Percentiles rank a stretch among this genome's conserved stretches.
phyloP scores from a whole-genome alignment of 768 basidiomycete species.

The Amyloporia xantha region DNA sequence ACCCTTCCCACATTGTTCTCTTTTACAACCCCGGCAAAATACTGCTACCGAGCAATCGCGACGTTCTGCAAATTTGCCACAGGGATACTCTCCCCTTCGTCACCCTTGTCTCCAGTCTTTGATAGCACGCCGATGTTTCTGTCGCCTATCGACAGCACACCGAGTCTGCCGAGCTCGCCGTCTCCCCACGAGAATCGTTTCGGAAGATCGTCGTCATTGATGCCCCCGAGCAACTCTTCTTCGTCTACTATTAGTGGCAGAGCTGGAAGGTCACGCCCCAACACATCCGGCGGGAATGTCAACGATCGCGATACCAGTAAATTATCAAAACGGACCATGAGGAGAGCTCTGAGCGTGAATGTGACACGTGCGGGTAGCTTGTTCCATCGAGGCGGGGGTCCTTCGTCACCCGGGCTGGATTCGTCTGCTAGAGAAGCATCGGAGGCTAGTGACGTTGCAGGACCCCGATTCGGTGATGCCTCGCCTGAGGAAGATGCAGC shows the following conservation, averaged over 20 bases:
- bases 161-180: not conserved
- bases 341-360: conserved; percentile 11
- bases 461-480: conserved; percentile 16
- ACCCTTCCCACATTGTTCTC: conserved; percentile 68
- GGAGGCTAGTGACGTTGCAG: conserved; percentile 16
- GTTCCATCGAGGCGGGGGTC: not conserved
- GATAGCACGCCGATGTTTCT: conserved; percentile 9
- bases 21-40: conserved; percentile 74
- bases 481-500: conserved; percentile 11
- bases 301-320: not conserved
- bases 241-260: not conserved
- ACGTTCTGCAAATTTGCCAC: conserved; percentile 63
- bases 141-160: conserved; percentile 1
- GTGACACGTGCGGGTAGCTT: conserved; percentile 7
- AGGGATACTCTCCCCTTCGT: conserved; percentile 30
- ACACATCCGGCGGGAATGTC: not conserved
- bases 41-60: conserved; percentile 73
- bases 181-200: not conserved
- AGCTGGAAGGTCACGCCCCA: not conserved
- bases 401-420: not conserved
- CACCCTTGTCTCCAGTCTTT: not conserved
- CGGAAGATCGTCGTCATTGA: not conserved
- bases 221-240: not conserved
- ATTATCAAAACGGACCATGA: not conserved
- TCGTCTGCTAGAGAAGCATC: not conserved